These are phyloP conservation scores for Colletotrichum camelliae DNA, from an alignment of 2,329 filamentous ascomycete species.

Conservation along the genomic window DNA sequence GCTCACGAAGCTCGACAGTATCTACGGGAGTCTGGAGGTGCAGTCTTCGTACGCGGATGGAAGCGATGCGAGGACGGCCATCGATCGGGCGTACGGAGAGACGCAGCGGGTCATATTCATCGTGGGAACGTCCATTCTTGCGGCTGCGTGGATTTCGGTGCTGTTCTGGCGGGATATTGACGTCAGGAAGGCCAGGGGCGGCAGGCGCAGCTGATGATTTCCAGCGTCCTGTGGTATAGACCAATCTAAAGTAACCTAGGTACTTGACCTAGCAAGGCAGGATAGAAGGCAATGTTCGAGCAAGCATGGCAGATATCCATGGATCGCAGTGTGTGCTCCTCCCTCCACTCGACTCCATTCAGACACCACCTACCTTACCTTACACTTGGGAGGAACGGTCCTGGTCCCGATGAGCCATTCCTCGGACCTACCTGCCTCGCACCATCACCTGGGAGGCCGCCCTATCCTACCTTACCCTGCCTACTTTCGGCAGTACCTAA, in stretches of 20 bases:
- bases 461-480: neutral
- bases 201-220: neutral
- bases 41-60: conserved; percentile 46
- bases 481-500: fast-evolving
- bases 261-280: no score
- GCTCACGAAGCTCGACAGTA: conserved; percentile 42
- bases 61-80: conserved; percentile 43
- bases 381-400: neutral
- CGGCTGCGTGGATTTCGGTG: conserved; percentile 30
- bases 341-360: no score
- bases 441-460: neutral
- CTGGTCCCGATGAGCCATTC: neutral
- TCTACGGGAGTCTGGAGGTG: conserved; percentile 37
- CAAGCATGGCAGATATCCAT: no score
- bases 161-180: conserved; percentile 35
- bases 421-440: neutral
- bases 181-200: conserved; percentile 17
- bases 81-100: conserved; percentile 39
- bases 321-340: no score
- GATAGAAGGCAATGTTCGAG: no score
- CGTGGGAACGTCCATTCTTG: conserved; percentile 34
- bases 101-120: conserved; percentile 46
- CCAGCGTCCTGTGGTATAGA: no score
- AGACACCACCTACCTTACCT: no score
- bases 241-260: no score